Base-by-base conservation (phyloP, 495 filamentous ascomycete genomes). In the Aspergillus campestris region DNA sequence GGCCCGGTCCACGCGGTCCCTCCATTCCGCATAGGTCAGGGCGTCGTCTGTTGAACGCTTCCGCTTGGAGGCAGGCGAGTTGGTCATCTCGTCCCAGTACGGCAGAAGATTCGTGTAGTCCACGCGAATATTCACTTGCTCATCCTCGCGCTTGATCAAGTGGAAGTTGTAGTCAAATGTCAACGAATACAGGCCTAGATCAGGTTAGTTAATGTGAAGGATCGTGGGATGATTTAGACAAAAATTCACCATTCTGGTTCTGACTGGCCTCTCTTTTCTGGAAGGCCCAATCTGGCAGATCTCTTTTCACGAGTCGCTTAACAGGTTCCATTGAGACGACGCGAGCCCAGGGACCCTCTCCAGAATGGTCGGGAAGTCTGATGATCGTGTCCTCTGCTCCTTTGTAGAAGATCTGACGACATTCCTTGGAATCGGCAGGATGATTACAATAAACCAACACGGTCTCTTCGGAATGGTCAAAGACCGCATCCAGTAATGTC, bases 351-450 rank as follows among this genome's bases (percentile, higher is more conserved):
- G 44, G 44, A 0, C 44, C 44, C 5, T 12, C 24, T 7, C 44
- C 44, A 31, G 40, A 28, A 18, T 47, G 44, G 35, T 18, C 30
- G 6, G 61, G 61, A 5, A 65, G 55, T 10, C 30, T 40, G 40
- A 65, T 62, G 40, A 65, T 62, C 8, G 61, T 65, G 42, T 65
- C 61, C 39, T 49, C 38, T 11, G 53, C 61, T 8, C 61, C 61
- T 8, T 46, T 45, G 8, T 45, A 7, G 42, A 52, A 65, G 0
- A 62, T 35, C 33, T 58, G 40, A 5, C 46, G 7, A 42, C 61
- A 65, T 13, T 50, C n/a, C 8, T 38, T 18, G 7, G 57, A 62
- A 13, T 52, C 46, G 8, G 29, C 27, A 8, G 48, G 52, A 27
- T 45, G 32, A 44, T 56, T n/a, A n/a, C n/a, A n/a, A n/a, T n/a